Conservation (phyloP, 176 grass and related monocot genomes). For the Secale cereale region DNA sequence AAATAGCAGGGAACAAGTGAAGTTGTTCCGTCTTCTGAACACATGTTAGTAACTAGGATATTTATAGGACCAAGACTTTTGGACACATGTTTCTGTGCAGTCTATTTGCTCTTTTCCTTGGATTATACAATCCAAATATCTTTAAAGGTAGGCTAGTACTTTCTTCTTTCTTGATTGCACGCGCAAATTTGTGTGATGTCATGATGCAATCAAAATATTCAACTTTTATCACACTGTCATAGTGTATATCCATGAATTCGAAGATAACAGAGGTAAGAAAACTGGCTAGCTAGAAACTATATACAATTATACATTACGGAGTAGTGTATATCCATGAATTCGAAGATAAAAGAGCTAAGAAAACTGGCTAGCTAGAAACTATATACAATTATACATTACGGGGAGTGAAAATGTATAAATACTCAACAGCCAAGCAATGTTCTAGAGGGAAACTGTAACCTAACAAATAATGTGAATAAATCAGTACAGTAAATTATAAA, state of each 20-base stretch:
- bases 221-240: not conserved
- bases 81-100: not conserved
- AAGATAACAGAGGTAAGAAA: conserved; percentile 1
- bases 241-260: conserved; percentile 1
- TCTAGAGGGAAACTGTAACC: not conserved
- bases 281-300: not conserved
- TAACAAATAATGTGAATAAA: not conserved
- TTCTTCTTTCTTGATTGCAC: conserved; percentile 5
- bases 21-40: not conserved
- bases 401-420: not conserved
- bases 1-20: conserved; percentile 9
- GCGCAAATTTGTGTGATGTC: not conserved
- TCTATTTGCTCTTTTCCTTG: not conserved
- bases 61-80: not conserved
- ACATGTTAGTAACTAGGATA: conserved; percentile 20
- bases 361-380: not conserved
- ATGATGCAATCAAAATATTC: not conserved
- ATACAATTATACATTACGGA: too few species aligned
- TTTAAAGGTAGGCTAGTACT: conserved; percentile 18
- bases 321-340: conserved; percentile 3
- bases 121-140: not conserved
- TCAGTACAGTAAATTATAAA: not conserved
- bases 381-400: not conserved
- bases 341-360: not conserved
- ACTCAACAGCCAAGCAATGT: not conserved